Evolutionary conservation across 2,329 filamentous ascomycete genomes (phyloP).

Genomic region (Alternaria incomplexa): DNA sequence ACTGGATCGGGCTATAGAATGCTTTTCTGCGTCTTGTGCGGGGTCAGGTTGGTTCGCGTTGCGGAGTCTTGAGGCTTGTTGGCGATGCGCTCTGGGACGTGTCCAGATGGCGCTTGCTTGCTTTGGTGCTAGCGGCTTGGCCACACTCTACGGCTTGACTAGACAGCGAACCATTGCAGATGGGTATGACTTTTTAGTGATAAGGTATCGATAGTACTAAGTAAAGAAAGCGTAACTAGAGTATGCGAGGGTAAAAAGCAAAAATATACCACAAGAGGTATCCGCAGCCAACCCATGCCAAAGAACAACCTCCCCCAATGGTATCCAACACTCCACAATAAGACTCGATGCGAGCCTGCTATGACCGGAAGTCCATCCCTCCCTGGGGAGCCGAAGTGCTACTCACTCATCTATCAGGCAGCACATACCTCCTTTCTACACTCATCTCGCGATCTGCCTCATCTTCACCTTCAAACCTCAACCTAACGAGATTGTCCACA

Average conservation of each 20-base stretch:
- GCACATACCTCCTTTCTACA: constrained; percentile 59
- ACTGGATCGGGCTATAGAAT: not conserved
- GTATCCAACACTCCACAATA: not conserved
- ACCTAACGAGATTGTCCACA: constrained; percentile 48
- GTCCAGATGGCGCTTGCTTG: not conserved
- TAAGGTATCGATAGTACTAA: not conserved
- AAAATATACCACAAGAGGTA: not conserved
- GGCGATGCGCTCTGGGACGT: not conserved
- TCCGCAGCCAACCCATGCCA: not conserved
- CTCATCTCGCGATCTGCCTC: constrained; percentile 53
- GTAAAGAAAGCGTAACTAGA: not conserved
- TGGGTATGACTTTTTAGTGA: not conserved
- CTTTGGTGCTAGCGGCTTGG: constrained; percentile 8
- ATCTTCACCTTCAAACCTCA: constrained; percentile 59
- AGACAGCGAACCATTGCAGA: not conserved
- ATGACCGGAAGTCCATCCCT: not conserved
- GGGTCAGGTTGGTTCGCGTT: constrained; percentile 2
- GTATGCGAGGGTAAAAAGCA: not conserved
- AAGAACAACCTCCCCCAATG: not conserved
- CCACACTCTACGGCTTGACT: not conserved
- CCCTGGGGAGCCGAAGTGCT: not conserved
- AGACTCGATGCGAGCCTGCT: not conserved
- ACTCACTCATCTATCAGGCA: constrained; percentile 39
- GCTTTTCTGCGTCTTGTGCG: constrained; percentile 4
- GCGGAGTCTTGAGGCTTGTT: not conserved